These are phyloP conservation scores for Excoecaria agallocha DNA, from an alignment of 345 rosid genomes.

Conservation along the genomic window DNA sequence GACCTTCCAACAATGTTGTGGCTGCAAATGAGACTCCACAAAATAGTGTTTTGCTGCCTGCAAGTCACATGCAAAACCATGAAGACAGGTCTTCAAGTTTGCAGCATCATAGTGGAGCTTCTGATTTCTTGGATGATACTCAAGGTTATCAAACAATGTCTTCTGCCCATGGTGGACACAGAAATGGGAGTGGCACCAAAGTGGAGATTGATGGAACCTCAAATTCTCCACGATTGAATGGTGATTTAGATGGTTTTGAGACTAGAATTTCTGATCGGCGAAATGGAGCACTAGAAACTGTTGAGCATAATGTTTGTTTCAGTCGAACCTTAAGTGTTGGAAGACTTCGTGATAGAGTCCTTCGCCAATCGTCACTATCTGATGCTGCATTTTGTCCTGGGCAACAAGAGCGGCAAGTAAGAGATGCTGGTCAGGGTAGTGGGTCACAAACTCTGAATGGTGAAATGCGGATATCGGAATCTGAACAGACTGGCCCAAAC, in stretches of 20 bases:
- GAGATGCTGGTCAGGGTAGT: constrained; percentile 41
- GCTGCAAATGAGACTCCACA: constrained; percentile 41
- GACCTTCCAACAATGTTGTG: constrained; percentile 30
- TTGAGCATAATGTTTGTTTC: constrained; percentile 77
- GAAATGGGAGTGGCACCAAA: constrained; percentile 32
- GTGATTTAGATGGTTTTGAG: constrained; percentile 44
- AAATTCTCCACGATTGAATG: constrained; percentile 31
- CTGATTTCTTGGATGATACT: constrained; percentile 21
- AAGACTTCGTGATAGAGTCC: constrained; percentile 95
- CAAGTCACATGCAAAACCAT: constrained; percentile 14
- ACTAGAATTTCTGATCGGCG: constrained; percentile 55
- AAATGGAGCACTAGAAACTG: constrained; percentile 56
- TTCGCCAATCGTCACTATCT: constrained; percentile 67
- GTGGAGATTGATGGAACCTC: constrained; percentile 37
- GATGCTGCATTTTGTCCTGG: constrained; percentile 53
- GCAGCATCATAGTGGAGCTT: constrained; percentile 11
- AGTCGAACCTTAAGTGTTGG: constrained; percentile 96
- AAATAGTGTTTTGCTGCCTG: constrained; percentile 13
- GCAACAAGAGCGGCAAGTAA: constrained; percentile 46
- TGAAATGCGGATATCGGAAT: constrained; percentile 32
- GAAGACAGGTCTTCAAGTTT: constrained; percentile 19
- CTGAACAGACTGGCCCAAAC: constrained; percentile 32
- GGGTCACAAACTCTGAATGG: constrained; percentile 35
- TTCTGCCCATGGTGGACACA: constrained; percentile 26
- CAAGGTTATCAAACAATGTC: constrained; percentile 24